Base-by-base conservation (phyloP, 257 asterid genomes). In the Scutellaria baicalensis region DNA sequence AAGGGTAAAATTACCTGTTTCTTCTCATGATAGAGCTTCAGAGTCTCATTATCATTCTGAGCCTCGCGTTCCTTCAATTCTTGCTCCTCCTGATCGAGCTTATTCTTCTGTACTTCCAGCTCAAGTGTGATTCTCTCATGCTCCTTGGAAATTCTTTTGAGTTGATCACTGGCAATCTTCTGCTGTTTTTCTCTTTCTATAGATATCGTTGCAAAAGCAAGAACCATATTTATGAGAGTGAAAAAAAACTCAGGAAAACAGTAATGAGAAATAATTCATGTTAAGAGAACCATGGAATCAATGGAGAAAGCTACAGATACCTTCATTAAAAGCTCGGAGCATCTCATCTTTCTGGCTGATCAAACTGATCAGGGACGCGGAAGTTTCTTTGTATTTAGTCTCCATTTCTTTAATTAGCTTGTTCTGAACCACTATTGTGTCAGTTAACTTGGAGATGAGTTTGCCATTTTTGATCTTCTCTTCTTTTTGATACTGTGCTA, bases 51-150 rank as follows among this genome's bases (percentile, higher is more conserved):
- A 21, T 77, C 80, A 62, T 81, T 79, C 63, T 38, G 75, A 48
- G 86, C 85, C 73, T 83, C 83, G 9, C 80, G 89, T 47, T 81
- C 56, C 85, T 68, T 69, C 82, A 83, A 43, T 36, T 75, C 81
- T 55, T 59, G 51, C 77, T 83, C 84, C 23, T 55, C 45, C 66
- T 60, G 51, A 21, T 66, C 39, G 47, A 85, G 86, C 57, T 66
- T 54, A n/a, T 56, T 60, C 72, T 58, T 72, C 80, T 75, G 73
- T 33, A 0, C 69, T 44, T 77, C 74, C 68, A 86, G 76, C 21
- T 77, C 69, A 63, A 47, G 8, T 23, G 42, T 75, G 58, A 47
- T 56, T 65, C 48, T 81, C 6, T 73, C 75, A 50, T 76, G 84
- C 38, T 75, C 87, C 31, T 16, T 11, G 20, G 58, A 60, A 35